These are phyloP conservation scores for Schizothecium vesticola DNA, from an alignment of 495 filamentous ascomycete genomes.

Conservation along the genomic window DNA sequence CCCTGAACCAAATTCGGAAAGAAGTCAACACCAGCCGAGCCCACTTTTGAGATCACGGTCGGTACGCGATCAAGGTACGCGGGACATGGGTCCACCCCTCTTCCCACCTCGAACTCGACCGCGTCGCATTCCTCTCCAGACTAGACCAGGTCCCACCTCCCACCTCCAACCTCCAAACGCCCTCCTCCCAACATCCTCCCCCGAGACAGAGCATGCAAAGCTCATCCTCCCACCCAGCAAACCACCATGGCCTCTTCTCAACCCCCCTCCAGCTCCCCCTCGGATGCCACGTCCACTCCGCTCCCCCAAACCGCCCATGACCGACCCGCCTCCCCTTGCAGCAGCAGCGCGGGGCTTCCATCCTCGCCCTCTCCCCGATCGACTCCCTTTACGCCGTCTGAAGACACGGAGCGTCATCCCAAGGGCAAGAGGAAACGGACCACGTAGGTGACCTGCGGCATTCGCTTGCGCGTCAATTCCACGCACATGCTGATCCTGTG, in stretches of 20 bases:
- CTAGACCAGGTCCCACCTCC: not conserved
- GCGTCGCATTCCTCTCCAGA: not conserved
- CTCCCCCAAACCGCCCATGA: constrained; percentile 10
- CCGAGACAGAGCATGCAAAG: not conserved
- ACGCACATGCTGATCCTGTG: constrained; percentile 10
- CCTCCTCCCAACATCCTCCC: not conserved
- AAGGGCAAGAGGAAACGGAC: constrained; percentile 53
- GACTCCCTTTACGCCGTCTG: constrained; percentile 7
- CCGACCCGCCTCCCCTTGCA: constrained; percentile 17
- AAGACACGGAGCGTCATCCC: constrained; percentile 31
- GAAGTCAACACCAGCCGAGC: not conserved
- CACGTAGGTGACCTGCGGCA: constrained; percentile 35
- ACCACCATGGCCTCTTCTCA: not conserved
- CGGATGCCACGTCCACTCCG: constrained; percentile 5
- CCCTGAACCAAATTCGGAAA: not conserved
- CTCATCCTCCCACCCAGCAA: not conserved
- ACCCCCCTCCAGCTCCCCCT: constrained; percentile 2
- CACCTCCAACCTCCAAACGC: not conserved
- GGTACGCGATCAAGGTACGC: not conserved
- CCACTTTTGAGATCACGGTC: not conserved
- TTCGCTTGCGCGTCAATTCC: not conserved
- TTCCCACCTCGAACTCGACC: not conserved
- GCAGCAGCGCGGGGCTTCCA: constrained; percentile 9
- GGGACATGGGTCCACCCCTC: not conserved
- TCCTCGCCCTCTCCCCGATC: constrained; percentile 2